A percentile compares a stretch with the other conserved stretches of the same genome.
Conservation (phyloP, 305 asterid species). For the Coffea humblotiana region DNA sequence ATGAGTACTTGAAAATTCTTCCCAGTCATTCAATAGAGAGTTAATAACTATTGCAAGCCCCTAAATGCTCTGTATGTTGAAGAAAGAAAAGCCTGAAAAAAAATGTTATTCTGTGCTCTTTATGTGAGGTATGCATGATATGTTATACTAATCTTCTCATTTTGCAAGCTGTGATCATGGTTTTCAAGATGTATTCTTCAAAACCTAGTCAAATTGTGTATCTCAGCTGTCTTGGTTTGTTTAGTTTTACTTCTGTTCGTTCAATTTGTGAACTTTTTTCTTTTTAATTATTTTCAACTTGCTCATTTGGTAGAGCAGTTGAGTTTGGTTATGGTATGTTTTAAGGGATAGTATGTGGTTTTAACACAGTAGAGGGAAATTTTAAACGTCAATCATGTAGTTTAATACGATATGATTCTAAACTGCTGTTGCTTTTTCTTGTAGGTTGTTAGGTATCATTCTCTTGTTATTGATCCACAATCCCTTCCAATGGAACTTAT, state of each 20-base stretch:
- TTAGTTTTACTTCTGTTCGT: background rate
- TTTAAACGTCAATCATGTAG: background rate
- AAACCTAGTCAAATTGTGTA: background rate
- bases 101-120: background rate
- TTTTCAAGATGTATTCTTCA: background rate
- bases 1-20: background rate
- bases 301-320: background rate
- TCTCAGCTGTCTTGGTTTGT: no score
- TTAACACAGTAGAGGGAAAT: background rate
- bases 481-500: conserved; percentile 86
- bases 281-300: background rate
- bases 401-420: background rate
- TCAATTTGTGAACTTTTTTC: background rate
- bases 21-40: background rate
- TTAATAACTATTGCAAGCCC: background rate
- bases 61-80: background rate
- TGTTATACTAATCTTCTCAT: background rate
- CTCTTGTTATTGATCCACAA: conserved; percentile 79
- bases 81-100: background rate
- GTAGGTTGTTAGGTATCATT: conserved; percentile 96
- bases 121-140: background rate
- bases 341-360: background rate
- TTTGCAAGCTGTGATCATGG: background rate
- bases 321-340: background rate
- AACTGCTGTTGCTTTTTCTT: background rate